These are phyloP conservation scores for Trichosporon coremiiforme DNA, from an alignment of 1,284 basidiomycete species.

Conservation along the genomic window DNA sequence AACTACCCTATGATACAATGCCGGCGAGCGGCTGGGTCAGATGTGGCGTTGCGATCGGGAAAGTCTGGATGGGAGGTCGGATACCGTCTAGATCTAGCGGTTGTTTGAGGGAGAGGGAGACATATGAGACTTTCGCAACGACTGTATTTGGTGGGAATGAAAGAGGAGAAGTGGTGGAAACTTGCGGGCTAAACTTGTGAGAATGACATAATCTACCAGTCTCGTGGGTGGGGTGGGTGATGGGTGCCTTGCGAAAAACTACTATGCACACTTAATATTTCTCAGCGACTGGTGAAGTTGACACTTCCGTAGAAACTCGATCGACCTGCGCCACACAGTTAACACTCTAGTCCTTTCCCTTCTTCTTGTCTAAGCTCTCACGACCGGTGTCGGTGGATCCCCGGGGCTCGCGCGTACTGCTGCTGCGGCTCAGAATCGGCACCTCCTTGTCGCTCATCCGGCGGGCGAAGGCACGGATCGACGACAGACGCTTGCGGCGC, in stretches of 20 bases:
- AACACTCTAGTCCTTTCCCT: conserved; percentile 1
- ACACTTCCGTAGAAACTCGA: background rate
- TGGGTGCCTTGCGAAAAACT: background rate
- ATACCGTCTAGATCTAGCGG: conserved; percentile 1
- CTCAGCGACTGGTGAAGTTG: background rate
- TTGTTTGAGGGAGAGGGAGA: background rate
- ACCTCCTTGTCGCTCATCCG: conserved; percentile 47
- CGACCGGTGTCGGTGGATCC: conserved; percentile 2
- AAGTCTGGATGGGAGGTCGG: background rate
- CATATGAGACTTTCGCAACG: conserved; percentile 1
- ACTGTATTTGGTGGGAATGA: background rate
- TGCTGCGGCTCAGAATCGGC: conserved; percentile 24
- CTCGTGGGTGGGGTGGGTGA: background rate
- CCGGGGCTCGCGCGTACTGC: conserved; percentile 9
- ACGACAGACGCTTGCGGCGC: conserved; percentile 45
- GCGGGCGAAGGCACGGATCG: conserved; percentile 50
- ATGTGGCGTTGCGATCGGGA: background rate
- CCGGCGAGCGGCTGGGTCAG: background rate
- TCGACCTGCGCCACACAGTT: background rate
- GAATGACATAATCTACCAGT: background rate
- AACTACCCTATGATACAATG: conserved; percentile 16
- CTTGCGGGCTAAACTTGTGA: background rate
- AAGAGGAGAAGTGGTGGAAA: background rate
- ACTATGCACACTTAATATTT: background rate
- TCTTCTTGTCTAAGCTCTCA: conserved; percentile 17